Evolutionary conservation across 2,329 filamentous ascomycete genomes (phyloP), one percentile per base, ranked within the genome.

Genomic region (Huntiella omanensis): DNA sequence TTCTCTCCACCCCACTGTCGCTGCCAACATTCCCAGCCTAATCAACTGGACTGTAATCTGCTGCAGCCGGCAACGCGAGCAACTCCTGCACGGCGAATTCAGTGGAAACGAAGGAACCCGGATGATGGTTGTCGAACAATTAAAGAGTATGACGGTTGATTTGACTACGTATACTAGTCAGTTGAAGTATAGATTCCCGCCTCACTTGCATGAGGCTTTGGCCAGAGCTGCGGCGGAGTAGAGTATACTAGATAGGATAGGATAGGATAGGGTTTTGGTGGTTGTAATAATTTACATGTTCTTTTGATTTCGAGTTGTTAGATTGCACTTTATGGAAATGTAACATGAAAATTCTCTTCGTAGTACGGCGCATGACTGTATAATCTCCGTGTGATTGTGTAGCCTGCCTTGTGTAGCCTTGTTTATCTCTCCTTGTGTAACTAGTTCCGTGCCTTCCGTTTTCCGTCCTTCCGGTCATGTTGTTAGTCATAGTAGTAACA

Each of bases 41-140:
- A 72, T 98, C 52, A 80, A 94, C 65, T 96, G 91, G 91, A 85
- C 85, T 43, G 84, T 98, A 53, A 73, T 80, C 37, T 86, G 83
- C 64, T 92, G 87, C 62, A 79, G 80, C 43, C 73, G 77, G 48
- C 80, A 94, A 62, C 75, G 83, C 51, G 78, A 82, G 54, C 67
- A 77, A 51, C 69, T 92, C 40, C 70, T 72, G 47, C 71, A 69
- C 49, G 77, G 79, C 22, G 73, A 80, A 54, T 95, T 81, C 60
- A 85, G 80, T 54, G 80, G 75, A 52, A 80, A 80, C 60, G 75
- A 77, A 56, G 72, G 72, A 47, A 80, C 70, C 52, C 68, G 70
- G 57, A 69, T 64, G 58, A 64, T 67, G 60, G 71, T 85, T 62
- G 76, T 80, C 44, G 76, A 80, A 49, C 70, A 80, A 55, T 66